Conservation (phyloP, 768 basidiomycete species). For the Cubamyces lactineus region DNA sequence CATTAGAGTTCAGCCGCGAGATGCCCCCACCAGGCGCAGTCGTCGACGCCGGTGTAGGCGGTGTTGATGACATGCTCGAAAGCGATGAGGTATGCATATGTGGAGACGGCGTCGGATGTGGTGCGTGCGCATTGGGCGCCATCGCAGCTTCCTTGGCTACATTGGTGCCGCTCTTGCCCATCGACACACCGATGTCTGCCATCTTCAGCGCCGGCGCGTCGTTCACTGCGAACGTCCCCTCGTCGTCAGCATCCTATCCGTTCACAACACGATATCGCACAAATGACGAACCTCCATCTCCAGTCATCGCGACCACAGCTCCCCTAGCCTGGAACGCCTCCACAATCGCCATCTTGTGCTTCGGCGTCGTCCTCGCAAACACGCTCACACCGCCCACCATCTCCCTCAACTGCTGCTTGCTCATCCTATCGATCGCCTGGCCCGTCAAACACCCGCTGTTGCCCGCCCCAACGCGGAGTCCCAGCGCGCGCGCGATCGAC, state of each 20-base stretch:
- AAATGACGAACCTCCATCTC: slow-evolving; percentile 77
- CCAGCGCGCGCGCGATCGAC: slow-evolving; percentile 85
- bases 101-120: slow-evolving; percentile 54
- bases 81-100: slow-evolving; percentile 45
- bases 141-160: slow-evolving; percentile 96
- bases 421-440: slow-evolving; percentile 78
- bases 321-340: slow-evolving; percentile 91
- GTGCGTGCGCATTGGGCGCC: slow-evolving; percentile 47
- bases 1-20: slow-evolving; percentile 59
- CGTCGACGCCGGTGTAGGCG: slow-evolving; percentile 64
- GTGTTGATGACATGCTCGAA: slow-evolving; percentile 69
- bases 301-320: slow-evolving; percentile 95
- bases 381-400: slow-evolving; percentile 81
- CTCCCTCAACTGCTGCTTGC: slow-evolving; percentile 78
- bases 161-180: slow-evolving; percentile 99
- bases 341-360: slow-evolving; percentile 97
- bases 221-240: slow-evolving; percentile 63
- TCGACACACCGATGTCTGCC: slow-evolving; percentile 97
- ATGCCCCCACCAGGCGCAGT: slow-evolving; percentile 43
- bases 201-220: slow-evolving; percentile 96
- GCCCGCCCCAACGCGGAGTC: slow-evolving; percentile 63
- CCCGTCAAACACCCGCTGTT: slow-evolving; percentile 50
- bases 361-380: slow-evolving; percentile 94
- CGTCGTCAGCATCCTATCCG: slow-evolving; percentile 9
- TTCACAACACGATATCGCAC: not conserved